phyloP scores from a whole-genome alignment of 768 basidiomycete species.

The Serpula lacrymans region DNA sequence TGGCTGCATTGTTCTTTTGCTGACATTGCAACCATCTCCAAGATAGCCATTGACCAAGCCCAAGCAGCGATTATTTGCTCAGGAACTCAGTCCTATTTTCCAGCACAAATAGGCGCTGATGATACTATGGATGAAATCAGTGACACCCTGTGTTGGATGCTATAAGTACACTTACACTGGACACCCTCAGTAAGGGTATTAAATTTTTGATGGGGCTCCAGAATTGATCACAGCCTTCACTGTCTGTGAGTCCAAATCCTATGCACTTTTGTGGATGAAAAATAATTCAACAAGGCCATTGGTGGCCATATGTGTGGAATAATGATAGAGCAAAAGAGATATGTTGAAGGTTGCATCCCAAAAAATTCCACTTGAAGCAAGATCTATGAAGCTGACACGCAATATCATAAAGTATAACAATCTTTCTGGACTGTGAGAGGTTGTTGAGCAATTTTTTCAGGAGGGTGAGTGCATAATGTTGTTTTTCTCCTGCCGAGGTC shows the following conservation, averaged over 20 bases:
- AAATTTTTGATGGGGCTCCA: slow-evolving; percentile 20
- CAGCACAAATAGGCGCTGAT: slow-evolving; percentile 23
- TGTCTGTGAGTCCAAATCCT: slow-evolving; percentile 23
- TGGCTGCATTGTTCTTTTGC: slow-evolving; percentile 3
- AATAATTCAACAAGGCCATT: slow-evolving; percentile 32
- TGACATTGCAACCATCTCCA: slow-evolving; percentile 8
- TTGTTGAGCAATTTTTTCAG: not conserved
- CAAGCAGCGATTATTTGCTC: slow-evolving; percentile 7
- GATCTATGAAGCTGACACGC: slow-evolving; percentile 20
- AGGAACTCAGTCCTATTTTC: slow-evolving; percentile 21
- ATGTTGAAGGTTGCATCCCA: slow-evolving; percentile 10
- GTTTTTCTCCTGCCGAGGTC: no score
- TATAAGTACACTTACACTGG: slow-evolving; percentile 13
- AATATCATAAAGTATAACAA: slow-evolving; percentile 25
- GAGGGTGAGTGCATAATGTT: no score
- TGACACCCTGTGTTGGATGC: no score
- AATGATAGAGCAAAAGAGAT: slow-evolving; percentile 27
- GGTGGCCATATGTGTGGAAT: slow-evolving; percentile 34
- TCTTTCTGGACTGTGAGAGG: no score
- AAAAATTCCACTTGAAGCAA: slow-evolving; percentile 7
- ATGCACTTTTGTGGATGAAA: slow-evolving; percentile 32
- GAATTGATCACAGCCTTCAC: slow-evolving; percentile 24
- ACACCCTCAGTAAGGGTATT: slow-evolving; percentile 15
- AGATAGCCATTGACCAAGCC: slow-evolving; percentile 14
- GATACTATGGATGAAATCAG: no score